phyloP scores from a whole-genome alignment of 768 basidiomycete genomes.

The Mycena chlorophos region DNA sequence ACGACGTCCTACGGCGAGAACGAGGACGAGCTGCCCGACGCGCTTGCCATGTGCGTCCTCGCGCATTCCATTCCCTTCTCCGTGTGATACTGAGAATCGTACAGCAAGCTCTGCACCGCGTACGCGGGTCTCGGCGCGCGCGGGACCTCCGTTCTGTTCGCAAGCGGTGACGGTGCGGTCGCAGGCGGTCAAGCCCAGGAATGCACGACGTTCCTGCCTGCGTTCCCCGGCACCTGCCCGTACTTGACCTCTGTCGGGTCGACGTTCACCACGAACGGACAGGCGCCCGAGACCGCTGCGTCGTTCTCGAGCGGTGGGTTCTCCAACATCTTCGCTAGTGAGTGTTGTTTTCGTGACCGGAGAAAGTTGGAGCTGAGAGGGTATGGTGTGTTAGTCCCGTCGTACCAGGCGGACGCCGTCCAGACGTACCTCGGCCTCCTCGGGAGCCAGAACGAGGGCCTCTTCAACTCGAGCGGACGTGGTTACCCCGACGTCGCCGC shows the following conservation, averaged over 20 bases:
- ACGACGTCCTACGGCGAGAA: conserved; percentile 65
- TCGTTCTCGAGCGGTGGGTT: conserved; percentile 8
- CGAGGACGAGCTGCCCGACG: conserved; percentile 45
- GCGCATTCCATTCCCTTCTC: not conserved
- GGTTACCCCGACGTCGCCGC: conserved; percentile 30
- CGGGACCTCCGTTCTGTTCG: conserved; percentile 40
- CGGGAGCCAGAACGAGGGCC: conserved; percentile 26
- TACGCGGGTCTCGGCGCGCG: conserved; percentile 31
- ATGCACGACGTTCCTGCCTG: conserved; percentile 6
- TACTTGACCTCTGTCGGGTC: conserved; percentile 12
- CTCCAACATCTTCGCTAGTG: conserved; percentile 7
- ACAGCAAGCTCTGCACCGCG: conserved; percentile 18
- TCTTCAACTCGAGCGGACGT: conserved; percentile 33
- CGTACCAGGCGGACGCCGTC: conserved; percentile 28
- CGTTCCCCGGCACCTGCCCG: conserved; percentile 11
- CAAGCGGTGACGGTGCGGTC: conserved; percentile 51
- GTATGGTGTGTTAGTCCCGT: conserved; percentile 29
- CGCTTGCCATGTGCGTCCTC: conserved; percentile 1
- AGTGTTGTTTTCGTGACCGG: conserved; percentile 27
- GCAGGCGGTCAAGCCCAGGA: conserved; percentile 1
- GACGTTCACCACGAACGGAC: not conserved
- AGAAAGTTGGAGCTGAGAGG: conserved; percentile 24
- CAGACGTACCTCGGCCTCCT: conserved; percentile 21
- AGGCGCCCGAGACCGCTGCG: not conserved
- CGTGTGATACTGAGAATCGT: not conserved